Base-by-base conservation (phyloP, 2,329 filamentous ascomycete species). In the Endothia cerciana region DNA sequence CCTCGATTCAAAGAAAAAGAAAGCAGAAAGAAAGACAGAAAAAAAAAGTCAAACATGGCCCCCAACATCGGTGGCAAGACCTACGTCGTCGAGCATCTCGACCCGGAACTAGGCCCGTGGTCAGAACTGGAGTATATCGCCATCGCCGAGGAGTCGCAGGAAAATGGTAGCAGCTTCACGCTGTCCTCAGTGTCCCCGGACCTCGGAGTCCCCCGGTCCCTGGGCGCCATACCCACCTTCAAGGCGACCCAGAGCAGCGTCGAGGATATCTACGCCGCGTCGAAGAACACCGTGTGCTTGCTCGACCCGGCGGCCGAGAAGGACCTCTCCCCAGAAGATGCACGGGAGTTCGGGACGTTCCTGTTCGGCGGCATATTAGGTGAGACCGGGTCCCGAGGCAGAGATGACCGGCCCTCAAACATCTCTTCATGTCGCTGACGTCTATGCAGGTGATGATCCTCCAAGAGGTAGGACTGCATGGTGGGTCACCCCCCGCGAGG, bases 11-110 rank as follows among this genome's bases (percentile, higher is more conserved):
- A n/a, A n/a, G n/a, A n/a, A n/a, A n/a, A n/a, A n/a, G n/a, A n/a
- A n/a, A n/a, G n/a, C n/a, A n/a, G n/a, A n/a, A n/a, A n/a, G n/a
- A n/a, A n/a, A n/a, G n/a, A n/a, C n/a, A n/a, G n/a, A n/a, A n/a
- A n/a, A n/a, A n/a, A n/a, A 33, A 13, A 5, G 17, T 45, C 28
- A 55, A 15, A 63, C 11, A 68, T 68, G 66, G 49, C 64, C 55
- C 83, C 83, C 80, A 72, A 78, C 25, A 68, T 75, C 51, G 70
- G 69, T 22, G 76, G 77, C 70, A 91, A 93, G 79, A 94, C 89
- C 53, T 97, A 95, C 80, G 91, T 98, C 73, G 94, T 98, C 72
- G 94, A 98, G 82, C 94, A 99, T 79, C 89, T 99, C 70, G 95
- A 99, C 80, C 90, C 92, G 49, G 95, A 99, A 79, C 85, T 99